phyloP scores from a whole-genome alignment of 495 filamentous ascomycete genomes.

The Amniculicola lignicola region DNA sequence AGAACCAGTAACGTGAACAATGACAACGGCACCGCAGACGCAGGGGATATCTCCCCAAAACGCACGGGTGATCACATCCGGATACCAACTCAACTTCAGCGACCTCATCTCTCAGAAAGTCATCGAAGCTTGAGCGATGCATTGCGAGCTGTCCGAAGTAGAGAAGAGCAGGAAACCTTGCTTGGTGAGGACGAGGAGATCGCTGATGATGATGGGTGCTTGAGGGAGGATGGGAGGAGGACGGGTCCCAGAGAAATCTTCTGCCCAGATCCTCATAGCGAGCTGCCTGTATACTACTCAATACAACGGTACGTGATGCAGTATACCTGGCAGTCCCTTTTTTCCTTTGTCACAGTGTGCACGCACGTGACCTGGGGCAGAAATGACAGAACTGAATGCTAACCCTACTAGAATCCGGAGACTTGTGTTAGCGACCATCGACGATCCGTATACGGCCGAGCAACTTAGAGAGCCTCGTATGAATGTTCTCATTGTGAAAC shows the following conservation, averaged over 20 bases:
- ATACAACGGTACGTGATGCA: constrained; percentile 36
- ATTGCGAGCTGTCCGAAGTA: constrained; percentile 33
- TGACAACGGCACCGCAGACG: neutral
- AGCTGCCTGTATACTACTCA: constrained; percentile 38
- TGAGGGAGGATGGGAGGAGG: constrained; percentile 16
- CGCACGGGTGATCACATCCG: constrained; percentile 5
- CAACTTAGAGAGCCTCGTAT: constrained; percentile 66
- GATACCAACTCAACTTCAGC: constrained; percentile 16
- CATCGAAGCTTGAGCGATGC: constrained; percentile 40
- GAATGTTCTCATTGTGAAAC: constrained; percentile 65
- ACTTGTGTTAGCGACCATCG: constrained; percentile 42
- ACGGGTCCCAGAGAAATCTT: constrained; percentile 24
- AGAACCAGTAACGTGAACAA: no score
- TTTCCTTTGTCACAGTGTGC: no score
- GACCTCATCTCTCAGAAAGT: constrained; percentile 21
- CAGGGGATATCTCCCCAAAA: neutral
- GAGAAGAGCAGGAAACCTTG: constrained; percentile 43
- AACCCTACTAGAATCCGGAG: constrained; percentile 35
- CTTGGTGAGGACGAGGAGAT: constrained; percentile 37
- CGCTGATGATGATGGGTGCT: constrained; percentile 41
- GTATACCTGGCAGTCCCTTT: neutral
- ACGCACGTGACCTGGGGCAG: no score
- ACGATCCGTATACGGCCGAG: constrained; percentile 64
- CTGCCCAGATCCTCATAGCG: constrained; percentile 37
- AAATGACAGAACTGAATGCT: no score